These are phyloP conservation scores for Trichophyton verrucosum DNA, from an alignment of 2,329 filamentous ascomycete species.

Conservation along the genomic window DNA sequence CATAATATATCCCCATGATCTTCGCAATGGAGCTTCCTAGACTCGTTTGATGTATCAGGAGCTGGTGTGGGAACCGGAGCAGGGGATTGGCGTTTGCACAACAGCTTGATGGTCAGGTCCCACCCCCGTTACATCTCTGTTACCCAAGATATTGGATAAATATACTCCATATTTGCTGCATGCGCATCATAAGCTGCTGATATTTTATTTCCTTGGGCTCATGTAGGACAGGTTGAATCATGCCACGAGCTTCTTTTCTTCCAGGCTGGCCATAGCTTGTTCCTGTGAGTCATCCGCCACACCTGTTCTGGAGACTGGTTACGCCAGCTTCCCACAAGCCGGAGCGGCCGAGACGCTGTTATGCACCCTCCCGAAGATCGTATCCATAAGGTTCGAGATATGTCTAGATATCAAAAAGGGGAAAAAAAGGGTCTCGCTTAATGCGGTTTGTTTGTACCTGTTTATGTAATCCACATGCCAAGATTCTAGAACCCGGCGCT, in stretches of 20 bases:
- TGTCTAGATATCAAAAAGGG: background rate
- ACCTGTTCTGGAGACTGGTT: too few species aligned
- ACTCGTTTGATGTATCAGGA: background rate
- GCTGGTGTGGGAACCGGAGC: background rate
- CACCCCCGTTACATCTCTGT: background rate
- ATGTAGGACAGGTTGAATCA: too few species aligned
- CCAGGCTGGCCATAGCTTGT: too few species aligned
- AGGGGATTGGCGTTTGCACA: background rate
- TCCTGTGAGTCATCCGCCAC: too few species aligned
- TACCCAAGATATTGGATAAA: background rate
- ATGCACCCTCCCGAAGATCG: background rate
- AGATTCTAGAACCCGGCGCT: background rate
- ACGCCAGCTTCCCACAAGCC: too few species aligned
- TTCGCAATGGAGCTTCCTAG: background rate
- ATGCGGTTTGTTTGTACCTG: background rate
- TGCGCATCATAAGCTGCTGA: too few species aligned
- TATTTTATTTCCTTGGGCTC: too few species aligned
- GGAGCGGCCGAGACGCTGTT: background rate
- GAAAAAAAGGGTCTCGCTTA: background rate
- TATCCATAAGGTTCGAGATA: background rate
- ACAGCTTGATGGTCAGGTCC: background rate
- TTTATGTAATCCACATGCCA: background rate
- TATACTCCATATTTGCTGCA: too few species aligned
- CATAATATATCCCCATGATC: background rate
- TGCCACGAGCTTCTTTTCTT: too few species aligned